Percentiles rank a stretch among this genome's conserved stretches.
These are phyloP conservation scores for Trichoderma virens DNA, from an alignment of 495 filamentous ascomycete genomes.

Conservation along the genomic window DNA sequence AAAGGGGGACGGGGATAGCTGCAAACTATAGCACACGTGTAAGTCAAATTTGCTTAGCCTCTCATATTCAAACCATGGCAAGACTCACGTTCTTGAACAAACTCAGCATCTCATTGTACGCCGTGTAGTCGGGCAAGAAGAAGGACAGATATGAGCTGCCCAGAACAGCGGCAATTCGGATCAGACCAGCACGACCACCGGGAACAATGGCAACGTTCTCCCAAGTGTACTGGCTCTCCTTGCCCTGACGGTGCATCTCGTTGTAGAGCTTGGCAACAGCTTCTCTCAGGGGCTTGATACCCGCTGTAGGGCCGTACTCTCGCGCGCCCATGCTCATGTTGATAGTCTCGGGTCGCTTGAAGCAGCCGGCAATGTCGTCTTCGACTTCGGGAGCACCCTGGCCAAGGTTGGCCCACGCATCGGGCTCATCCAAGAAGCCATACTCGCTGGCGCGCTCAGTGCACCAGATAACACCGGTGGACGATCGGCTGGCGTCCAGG, in stretches of 20 bases:
- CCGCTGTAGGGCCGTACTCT: conserved; percentile 90
- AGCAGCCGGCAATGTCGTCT: conserved; percentile 84
- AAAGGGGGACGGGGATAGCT: conserved; percentile 79
- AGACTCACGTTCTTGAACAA: conserved; percentile 72
- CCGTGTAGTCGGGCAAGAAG: conserved; percentile 70
- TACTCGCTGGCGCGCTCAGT: conserved; percentile 73
- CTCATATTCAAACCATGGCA: background rate
- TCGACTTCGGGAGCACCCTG: conserved; percentile 94
- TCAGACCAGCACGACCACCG: conserved; percentile 84
- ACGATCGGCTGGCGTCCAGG: conserved; percentile 74
- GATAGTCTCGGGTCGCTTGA: conserved; percentile 74
- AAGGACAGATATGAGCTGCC: conserved; percentile 88
- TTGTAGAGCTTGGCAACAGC: conserved; percentile 94
- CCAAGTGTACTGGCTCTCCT: conserved; percentile 90
- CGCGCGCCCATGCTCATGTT: conserved; percentile 67
- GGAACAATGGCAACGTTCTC: conserved; percentile 99
- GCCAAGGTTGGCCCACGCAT: conserved; percentile 84
- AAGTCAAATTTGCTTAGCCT: background rate
- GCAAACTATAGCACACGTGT: conserved; percentile 59
- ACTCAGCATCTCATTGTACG: conserved; percentile 94
- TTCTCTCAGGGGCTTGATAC: conserved; percentile 81
- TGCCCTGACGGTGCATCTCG: conserved; percentile 79
- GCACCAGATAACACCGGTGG: conserved; percentile 81
- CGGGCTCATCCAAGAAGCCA: conserved; percentile 74
- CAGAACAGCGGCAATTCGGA: conserved; percentile 87